Evolutionary conservation across 2,329 filamentous ascomycete genomes (phyloP), one percentile per base, ranked within the genome.

Genomic region (Colletotrichum spinosum): DNA sequence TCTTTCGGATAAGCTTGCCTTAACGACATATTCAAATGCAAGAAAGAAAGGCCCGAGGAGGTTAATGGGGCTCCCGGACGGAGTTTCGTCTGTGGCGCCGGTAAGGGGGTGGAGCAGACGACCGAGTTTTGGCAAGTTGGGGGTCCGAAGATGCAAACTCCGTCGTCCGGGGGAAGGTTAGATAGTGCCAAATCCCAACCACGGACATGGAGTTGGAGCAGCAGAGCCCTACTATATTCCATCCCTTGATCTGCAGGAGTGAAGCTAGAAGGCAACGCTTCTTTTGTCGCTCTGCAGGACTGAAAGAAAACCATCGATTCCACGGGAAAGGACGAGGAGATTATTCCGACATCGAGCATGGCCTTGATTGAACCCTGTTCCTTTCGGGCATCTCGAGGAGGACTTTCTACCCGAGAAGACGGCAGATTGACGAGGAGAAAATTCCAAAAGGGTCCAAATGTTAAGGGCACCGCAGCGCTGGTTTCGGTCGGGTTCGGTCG

Each of bases 91-190:
- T 55, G 46, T 65, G 58, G 58, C 52, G 46, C 38, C 34, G 38
- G 10, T 12, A 56, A 42, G 62, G 45, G 57, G 38, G 58, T 57
- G 55, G 25, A 35, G 38, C 49, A 50, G 15, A 25, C 38, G 59
- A 51, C 39, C 49, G 64, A 45, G 37, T 44, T 39, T 50, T 35
- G 25, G 25, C 25, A 25, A 67, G 60, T 67, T 67, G 64, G 64
- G 64, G 64, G 55, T 67, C 64, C 64, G 64, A 65, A 50, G 51
- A 50, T 44, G 44, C 42, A 53, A 67, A 63, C 64, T 67, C 64
- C 64, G 64, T 65, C 46, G 64, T 64, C 59, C 59, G 64, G 62
- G 60, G 44, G 48, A 51, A 17, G n/a, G 8, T 12, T 39, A 42
- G 51, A 60, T 42, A 39, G 15, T 41, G 33, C 37, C 53, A 54